phyloP scores from a whole-genome alignment of 495 filamentous ascomycete species.

The Xylona heveae region DNA sequence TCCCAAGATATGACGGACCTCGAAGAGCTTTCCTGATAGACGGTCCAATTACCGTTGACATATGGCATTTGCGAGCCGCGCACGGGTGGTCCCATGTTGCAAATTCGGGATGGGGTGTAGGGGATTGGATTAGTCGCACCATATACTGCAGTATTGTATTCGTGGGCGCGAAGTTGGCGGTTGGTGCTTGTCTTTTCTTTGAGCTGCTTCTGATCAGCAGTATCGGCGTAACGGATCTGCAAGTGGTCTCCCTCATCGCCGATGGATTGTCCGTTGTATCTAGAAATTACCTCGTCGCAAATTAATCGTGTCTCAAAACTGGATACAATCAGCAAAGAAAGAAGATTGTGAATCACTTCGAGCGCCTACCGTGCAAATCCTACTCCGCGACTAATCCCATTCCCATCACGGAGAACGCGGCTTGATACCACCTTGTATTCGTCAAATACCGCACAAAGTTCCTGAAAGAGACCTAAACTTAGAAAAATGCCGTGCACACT shows the following conservation, averaged over 20 bases:
- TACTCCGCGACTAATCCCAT: slow-evolving; percentile 85
- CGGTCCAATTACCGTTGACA: too few species aligned
- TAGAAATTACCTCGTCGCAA: slow-evolving; percentile 65
- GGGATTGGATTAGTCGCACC: slow-evolving; percentile 2
- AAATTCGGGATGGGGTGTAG: background rate
- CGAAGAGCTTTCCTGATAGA: too few species aligned
- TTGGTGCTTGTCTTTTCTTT: slow-evolving; percentile 87
- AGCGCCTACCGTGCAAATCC: slow-evolving; percentile 75
- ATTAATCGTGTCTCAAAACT: slow-evolving; percentile 77
- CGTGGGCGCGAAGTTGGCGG: slow-evolving; percentile 79
- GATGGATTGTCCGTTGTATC: slow-evolving; percentile 55
- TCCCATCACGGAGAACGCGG: slow-evolving; percentile 77
- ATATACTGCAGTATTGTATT: slow-evolving; percentile 51
- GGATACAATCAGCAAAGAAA: too few species aligned
- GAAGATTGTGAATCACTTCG: too few species aligned
- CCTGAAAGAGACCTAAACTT: slow-evolving; percentile 23
- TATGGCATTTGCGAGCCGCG: too few species aligned
- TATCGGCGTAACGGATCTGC: slow-evolving; percentile 92
- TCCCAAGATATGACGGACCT: too few species aligned
- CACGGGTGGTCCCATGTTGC: too few species aligned
- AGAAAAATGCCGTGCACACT: slow-evolving; percentile 5
- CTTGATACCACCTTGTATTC: slow-evolving; percentile 71
- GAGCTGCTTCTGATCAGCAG: slow-evolving; percentile 81
- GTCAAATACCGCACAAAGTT: slow-evolving; percentile 56
- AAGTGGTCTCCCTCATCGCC: slow-evolving; percentile 56